phyloP scores from a whole-genome alignment of 2,329 filamentous ascomycete species.

The Xylaria sp. region DNA sequence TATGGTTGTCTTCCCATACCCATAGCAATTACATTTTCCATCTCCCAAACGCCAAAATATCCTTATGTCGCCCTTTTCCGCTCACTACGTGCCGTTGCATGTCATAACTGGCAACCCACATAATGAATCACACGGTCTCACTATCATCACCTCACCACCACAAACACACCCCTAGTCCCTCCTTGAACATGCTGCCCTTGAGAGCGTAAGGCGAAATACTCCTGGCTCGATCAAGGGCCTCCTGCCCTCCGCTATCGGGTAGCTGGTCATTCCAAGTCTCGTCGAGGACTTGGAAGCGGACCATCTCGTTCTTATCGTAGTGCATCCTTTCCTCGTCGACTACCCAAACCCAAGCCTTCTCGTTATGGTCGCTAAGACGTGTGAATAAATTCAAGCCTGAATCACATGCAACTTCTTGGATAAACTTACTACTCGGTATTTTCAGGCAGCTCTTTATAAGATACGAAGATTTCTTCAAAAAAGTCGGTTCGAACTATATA shows the following conservation, averaged over 20 bases:
- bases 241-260: slow-evolving; percentile 69
- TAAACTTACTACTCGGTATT: slow-evolving; percentile 75
- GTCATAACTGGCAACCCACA: slow-evolving; percentile 23
- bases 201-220: slow-evolving; percentile 72
- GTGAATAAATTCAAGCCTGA: slow-evolving; percentile 39
- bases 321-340: slow-evolving; percentile 76
- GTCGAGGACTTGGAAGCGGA: slow-evolving; percentile 82
- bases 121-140: slow-evolving; percentile 52
- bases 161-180: slow-evolving; percentile 66
- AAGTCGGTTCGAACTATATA: slow-evolving; percentile 81
- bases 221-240: slow-evolving; percentile 60
- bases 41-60: slow-evolving; percentile 27
- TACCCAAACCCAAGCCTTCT: slow-evolving; percentile 86
- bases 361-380: slow-evolving; percentile 66
- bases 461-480: slow-evolving; percentile 90
- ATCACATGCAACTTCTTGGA: slow-evolving; percentile 11
- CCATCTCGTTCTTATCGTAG: slow-evolving; percentile 89
- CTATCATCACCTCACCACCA: slow-evolving; percentile 69
- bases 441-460: slow-evolving; percentile 73
- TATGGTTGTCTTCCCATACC: background rate
- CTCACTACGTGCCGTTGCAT: background rate
- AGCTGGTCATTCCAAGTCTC: slow-evolving; percentile 93
- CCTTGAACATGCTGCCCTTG: slow-evolving; percentile 66
- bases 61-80: slow-evolving; percentile 8
- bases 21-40: slow-evolving; percentile 22